Conservation (phyloP, 2,329 filamentous ascomycete genomes). For the Macrophomina phaseolina region DNA sequence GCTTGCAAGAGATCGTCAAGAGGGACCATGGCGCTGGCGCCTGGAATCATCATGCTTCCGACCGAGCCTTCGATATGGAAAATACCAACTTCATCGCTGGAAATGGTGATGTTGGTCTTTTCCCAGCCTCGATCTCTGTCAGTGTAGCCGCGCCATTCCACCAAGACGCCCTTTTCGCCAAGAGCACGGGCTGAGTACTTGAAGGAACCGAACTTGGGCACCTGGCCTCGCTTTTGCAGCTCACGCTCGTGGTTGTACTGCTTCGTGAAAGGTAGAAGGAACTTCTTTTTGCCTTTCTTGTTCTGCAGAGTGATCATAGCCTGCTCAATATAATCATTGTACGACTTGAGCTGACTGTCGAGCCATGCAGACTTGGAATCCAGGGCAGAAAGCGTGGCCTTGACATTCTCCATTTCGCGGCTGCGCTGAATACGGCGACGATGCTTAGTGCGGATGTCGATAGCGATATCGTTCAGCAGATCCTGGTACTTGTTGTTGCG, state of each 20-base stretch:
- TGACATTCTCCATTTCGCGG: constrained; percentile 84
- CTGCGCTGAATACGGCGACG: constrained; percentile 88
- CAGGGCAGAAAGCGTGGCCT: constrained; percentile 74
- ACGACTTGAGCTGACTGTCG: constrained; percentile 93
- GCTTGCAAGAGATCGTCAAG: constrained; percentile 94
- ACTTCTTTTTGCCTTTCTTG: constrained; percentile 94
- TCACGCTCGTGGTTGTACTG: constrained; percentile 99
- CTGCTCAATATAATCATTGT: constrained; percentile 99
- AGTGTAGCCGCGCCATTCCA: constrained; percentile 84
- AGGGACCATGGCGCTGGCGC: constrained; percentile 84
- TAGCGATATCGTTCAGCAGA: constrained; percentile 93
- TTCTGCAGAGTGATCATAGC: constrained; percentile 96
- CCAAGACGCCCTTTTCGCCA: constrained; percentile 90
- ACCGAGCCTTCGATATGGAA: constrained; percentile 91
- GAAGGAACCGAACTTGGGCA: constrained; percentile 96
- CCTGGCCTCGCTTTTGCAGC: constrained; percentile 86
- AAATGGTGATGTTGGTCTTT: constrained; percentile 91
- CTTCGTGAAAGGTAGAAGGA: constrained; percentile 94
- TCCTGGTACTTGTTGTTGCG: constrained; percentile 93
- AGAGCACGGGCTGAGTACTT: constrained; percentile 93
- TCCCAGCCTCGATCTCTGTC: constrained; percentile 77
- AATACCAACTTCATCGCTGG: constrained; percentile 89
- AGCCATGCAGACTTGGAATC: constrained; percentile 89
- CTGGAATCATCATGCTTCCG: constrained; percentile 94
- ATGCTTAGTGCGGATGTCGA: constrained; percentile 97